phyloP scores from a whole-genome alignment of 305 asterid genomes.

The Fraxinus paxiana region DNA sequence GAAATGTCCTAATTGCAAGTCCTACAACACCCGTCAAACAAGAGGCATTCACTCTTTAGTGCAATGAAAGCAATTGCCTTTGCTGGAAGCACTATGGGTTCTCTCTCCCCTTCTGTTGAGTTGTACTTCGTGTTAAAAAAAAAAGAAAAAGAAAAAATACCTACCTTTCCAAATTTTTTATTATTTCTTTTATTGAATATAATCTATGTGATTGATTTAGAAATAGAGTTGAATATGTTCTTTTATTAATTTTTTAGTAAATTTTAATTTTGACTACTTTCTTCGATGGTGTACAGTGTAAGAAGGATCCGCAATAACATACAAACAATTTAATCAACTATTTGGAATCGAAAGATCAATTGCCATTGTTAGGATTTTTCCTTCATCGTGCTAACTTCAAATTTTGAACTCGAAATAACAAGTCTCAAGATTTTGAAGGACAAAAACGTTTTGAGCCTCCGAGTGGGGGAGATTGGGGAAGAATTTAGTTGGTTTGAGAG shows the following conservation, averaged over 20 bases:
- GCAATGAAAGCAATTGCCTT: slow-evolving; percentile 10
- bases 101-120: not conserved
- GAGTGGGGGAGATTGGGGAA: too few species aligned
- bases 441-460: too few species aligned
- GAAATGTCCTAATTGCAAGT: slow-evolving; percentile 63
- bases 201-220: not conserved
- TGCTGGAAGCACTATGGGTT: slow-evolving; percentile 11
- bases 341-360: not conserved
- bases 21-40: slow-evolving; percentile 65
- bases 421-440: too few species aligned
- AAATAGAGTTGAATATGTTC: too few species aligned
- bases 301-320: not conserved
- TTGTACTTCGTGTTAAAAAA: not conserved
- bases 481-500: too few species aligned
- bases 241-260: too few species aligned
- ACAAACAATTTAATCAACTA: too few species aligned
- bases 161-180: not conserved
- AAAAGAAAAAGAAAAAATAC: too few species aligned
- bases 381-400: too few species aligned
- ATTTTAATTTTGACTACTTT: not conserved
- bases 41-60: slow-evolving; percentile 30
- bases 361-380: not conserved
- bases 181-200: not conserved
- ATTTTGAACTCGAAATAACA: too few species aligned
- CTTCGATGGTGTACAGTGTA: not conserved